phyloP scores from a whole-genome alignment of 805 yeast genomes.

The Kodamaea kaohsiungensis region DNA sequence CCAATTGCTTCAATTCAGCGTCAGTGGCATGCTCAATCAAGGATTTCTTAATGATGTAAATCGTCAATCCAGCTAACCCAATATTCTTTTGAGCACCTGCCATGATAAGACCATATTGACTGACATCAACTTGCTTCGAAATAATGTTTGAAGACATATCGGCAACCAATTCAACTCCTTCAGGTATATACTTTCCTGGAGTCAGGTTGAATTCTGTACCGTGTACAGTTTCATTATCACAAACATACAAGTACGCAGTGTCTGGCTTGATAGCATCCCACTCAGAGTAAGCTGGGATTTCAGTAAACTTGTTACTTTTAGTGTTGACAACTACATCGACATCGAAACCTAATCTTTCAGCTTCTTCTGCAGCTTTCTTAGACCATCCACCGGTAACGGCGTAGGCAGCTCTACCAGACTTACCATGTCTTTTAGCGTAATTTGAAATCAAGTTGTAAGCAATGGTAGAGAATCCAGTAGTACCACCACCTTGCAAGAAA shows the following conservation, averaged over 20 bases:
- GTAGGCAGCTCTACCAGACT: slow-evolving; percentile 80
- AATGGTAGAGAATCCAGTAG: slow-evolving; percentile 89
- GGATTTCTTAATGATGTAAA: slow-evolving; percentile 84
- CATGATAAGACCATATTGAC: slow-evolving; percentile 84
- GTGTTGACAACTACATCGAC: slow-evolving; percentile 69
- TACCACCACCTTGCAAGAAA: slow-evolving; percentile 98
- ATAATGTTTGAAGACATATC: slow-evolving; percentile 94
- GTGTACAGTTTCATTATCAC: slow-evolving; percentile 97
- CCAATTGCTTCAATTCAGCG: slow-evolving; percentile 55
- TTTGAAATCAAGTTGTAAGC: slow-evolving; percentile 81
- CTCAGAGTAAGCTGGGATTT: slow-evolving; percentile 61
- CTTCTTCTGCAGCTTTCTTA: slow-evolving; percentile 83
- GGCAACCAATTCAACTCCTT: slow-evolving; percentile 78
- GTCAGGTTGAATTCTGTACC: slow-evolving; percentile 76
- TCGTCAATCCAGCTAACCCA: slow-evolving; percentile 93
- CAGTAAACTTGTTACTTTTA: slow-evolving; percentile 59
- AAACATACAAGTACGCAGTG: slow-evolving; percentile 82
- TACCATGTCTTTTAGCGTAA: slow-evolving; percentile 69
- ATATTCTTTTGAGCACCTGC: slow-evolving; percentile 99
- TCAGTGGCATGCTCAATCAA: slow-evolving; percentile 69
- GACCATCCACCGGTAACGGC: slow-evolving; percentile 95
- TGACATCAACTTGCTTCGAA: slow-evolving; percentile 76
- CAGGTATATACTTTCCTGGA: slow-evolving; percentile 59
- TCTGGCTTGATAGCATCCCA: slow-evolving; percentile 64
- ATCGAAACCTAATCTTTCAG: slow-evolving; percentile 76